A percentile compares a stretch with the other conserved stretches of the same genome.
These are phyloP conservation scores for Castanea sativa DNA, from an alignment of 306 rosid genomes.

Conservation along the genomic window DNA sequence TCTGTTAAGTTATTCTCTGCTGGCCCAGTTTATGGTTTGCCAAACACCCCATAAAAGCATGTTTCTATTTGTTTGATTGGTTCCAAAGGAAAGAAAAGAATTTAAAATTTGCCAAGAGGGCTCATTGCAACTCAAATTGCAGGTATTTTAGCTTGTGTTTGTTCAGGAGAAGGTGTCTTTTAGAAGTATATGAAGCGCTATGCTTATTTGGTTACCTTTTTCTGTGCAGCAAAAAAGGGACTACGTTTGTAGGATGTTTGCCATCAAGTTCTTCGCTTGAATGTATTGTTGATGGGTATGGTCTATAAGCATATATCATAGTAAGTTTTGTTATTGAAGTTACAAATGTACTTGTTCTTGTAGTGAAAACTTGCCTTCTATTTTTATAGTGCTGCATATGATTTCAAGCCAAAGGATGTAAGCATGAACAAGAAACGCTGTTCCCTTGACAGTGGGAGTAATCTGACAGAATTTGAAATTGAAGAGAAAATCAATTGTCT, in stretches of 20 bases:
- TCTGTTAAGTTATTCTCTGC: no score
- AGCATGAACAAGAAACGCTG: slow-evolving; percentile 36
- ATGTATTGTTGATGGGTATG: slow-evolving; percentile 54
- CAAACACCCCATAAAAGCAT: background rate
- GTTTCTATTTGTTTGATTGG: background rate
- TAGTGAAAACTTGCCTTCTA: slow-evolving; percentile 9
- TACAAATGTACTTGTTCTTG: background rate
- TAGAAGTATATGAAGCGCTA: background rate
- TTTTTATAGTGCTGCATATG: slow-evolving; percentile 58
- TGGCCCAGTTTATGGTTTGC: no score
- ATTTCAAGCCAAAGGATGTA: slow-evolving; percentile 82
- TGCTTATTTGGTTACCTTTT: background rate
- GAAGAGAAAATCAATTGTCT: slow-evolving; percentile 61
- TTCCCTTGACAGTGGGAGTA: slow-evolving; percentile 47
- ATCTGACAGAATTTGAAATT: slow-evolving; percentile 57
- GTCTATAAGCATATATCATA: background rate
- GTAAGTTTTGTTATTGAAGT: background rate
- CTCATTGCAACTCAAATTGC: background rate
- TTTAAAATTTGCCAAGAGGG: background rate
- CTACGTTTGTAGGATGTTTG: slow-evolving; percentile 34
- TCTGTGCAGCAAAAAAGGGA: slow-evolving; percentile 34
- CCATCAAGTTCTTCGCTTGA: slow-evolving; percentile 43
- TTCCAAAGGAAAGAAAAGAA: background rate
- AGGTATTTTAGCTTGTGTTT: background rate
- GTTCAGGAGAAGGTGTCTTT: background rate